Conservation (phyloP, 2,329 filamentous ascomycete genomes). For the Cladosporium sp. region DNA sequence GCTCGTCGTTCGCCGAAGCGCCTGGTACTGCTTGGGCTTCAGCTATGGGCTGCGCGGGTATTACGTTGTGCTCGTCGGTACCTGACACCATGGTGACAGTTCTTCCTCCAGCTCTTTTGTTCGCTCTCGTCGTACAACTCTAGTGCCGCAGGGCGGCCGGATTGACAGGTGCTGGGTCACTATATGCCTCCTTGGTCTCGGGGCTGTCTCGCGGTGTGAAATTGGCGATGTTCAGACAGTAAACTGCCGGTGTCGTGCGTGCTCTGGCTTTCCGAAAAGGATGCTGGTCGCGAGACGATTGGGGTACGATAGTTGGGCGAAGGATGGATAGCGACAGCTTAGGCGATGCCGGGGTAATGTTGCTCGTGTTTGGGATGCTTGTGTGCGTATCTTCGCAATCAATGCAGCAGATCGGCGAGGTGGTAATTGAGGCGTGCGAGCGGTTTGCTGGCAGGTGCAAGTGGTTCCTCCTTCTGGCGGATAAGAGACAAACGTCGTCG, state of each 20-base stretch:
- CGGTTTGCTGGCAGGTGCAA: not conserved
- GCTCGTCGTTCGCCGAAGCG: slow-evolving; percentile 15
- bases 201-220: not conserved
- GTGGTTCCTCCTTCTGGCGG: not conserved
- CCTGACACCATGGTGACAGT: slow-evolving; percentile 5
- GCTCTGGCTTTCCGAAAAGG: not conserved
- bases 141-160: not conserved
- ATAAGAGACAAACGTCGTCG: not conserved
- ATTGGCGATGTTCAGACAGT: not conserved
- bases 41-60: slow-evolving; percentile 2
- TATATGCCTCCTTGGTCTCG: not conserved
- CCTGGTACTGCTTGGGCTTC: slow-evolving; percentile 14
- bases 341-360: not conserved
- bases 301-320: not conserved
- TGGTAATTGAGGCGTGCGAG: not conserved
- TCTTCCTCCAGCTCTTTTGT: not conserved
- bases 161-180: not conserved
- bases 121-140: not conserved
- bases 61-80: slow-evolving; percentile 8
- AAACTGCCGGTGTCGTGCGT: not conserved
- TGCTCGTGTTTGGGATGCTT: not conserved
- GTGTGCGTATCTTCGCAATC: not conserved
- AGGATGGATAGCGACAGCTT: slow-evolving; percentile 9
- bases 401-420: not conserved
- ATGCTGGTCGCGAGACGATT: not conserved